Percentiles rank a stretch among this genome's conserved stretches.
Conservation (phyloP, 345 rosid species). For the Dovyalis caffra region DNA sequence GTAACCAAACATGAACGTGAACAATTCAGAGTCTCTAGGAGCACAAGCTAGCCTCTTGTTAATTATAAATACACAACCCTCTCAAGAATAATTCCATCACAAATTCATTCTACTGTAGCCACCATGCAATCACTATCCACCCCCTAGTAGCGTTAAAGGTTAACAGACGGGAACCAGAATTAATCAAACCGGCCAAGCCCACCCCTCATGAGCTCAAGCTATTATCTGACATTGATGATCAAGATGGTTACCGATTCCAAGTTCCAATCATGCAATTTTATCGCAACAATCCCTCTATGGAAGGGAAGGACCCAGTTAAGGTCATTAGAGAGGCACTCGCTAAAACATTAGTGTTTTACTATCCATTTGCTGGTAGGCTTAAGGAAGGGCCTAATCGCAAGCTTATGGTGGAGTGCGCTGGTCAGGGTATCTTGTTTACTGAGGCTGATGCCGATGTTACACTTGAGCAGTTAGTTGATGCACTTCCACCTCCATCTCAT, state of each 20-base stretch:
- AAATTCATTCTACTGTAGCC: too few species aligned
- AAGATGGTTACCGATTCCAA: not conserved
- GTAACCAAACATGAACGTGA: too few species aligned
- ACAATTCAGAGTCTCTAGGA: too few species aligned
- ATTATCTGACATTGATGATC: conserved; percentile 12
- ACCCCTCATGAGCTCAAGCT: conserved; percentile 18
- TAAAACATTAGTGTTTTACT: conserved; percentile 3
- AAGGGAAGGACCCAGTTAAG: not conserved
- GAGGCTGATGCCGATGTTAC: conserved; percentile 16
- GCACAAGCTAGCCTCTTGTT: too few species aligned
- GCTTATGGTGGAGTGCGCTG: not conserved
- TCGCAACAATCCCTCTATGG: not conserved
- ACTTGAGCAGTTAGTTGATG: not conserved
- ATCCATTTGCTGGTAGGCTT: conserved; percentile 15
- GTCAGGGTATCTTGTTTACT: not conserved
- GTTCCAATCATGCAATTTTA: not conserved
- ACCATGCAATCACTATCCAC: not conserved
- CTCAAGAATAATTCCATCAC: too few species aligned
- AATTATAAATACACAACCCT: too few species aligned
- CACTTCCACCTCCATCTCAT: conserved; percentile 11
- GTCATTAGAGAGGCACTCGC: conserved; percentile 6
- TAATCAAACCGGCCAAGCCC: not conserved
- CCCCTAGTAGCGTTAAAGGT: not conserved
- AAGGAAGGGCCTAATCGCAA: conserved; percentile 3
- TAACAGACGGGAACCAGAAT: not conserved